Evolutionary conservation across 176 grass and related monocot genomes (phyloP), one percentile per base, ranked within the genome.

Genomic region (Oryza rufipogon): DNA sequence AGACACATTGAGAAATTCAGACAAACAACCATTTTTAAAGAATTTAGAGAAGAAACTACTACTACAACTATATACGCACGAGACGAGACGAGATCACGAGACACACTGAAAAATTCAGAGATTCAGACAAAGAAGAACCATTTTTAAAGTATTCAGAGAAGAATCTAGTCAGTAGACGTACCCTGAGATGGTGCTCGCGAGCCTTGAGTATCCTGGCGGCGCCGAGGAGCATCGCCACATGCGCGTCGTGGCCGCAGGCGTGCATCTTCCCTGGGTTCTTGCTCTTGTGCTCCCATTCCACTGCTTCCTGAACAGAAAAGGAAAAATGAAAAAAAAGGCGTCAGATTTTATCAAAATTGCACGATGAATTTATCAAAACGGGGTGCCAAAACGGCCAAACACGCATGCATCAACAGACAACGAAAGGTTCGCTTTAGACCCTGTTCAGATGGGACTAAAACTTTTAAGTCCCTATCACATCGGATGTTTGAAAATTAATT

Each of bases 141-240:
- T 20, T 20, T n/a, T 20, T 58, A 20, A 58, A 58, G 17, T n/a
- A 58, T 58, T 58, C 54, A 58, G 54, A 58, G 19, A 58, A 58
- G 54, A 58, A 20, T 58, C 54, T 63, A 23, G 20, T 32, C 12
- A 11, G 17, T 11, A 23, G 51, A 17, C 17, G 65, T 87, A 99
- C 96, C 91, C 94, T 89, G 80, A 99, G 78, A 47, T 74, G 83
- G 81, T 86, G 77, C 89, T 99, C 79, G 4, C 91, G 93, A 3
- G 88, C 39, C 84, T 99, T 99, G 69, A 99, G 82, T 72, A 99
- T 99, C 83, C 38, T 86, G 41, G 93, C 93, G 15, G 96, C 93
- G 87, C 96, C 93, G 76, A 99, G 93, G 41, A 99, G 96, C 96
- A 99, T 99, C 16, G 96, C 91, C 14, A 99, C 96, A 83, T 99